These are phyloP conservation scores for Perilla frutescens DNA, from an alignment of 257 asterid genomes.

Conservation along the genomic window DNA sequence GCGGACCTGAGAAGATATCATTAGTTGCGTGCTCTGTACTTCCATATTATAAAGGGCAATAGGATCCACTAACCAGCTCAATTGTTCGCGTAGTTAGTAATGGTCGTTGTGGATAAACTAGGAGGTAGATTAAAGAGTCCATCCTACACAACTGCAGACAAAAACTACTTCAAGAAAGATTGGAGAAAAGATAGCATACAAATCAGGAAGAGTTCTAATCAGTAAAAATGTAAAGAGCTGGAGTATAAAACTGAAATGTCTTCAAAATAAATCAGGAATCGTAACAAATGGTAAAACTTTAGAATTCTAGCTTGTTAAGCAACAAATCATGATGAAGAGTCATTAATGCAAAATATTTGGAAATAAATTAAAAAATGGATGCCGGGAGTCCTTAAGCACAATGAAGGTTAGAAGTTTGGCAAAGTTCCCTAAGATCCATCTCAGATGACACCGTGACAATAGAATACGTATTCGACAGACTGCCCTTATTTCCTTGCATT, in stretches of 20 bases:
- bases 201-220: neutral
- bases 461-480: neutral
- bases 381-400: constrained; percentile 10
- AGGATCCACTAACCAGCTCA: constrained; percentile 75
- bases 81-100: constrained; percentile 88
- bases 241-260: constrained; percentile 2
- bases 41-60: constrained; percentile 16
- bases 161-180: constrained; percentile 16
- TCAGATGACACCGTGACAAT: neutral
- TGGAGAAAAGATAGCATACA: constrained; percentile 1
- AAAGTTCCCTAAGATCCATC: neutral
- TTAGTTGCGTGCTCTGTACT: neutral
- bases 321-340: constrained; percentile 1
- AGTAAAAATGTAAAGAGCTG: neutral
- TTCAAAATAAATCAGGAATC: neutral
- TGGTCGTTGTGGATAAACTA: constrained; percentile 98
- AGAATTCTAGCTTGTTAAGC: neutral
- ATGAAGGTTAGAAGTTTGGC: neutral
- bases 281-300: neutral
- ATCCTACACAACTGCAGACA: constrained; percentile 69
- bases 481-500: no score
- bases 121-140: constrained; percentile 86
- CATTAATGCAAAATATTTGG: constrained; percentile 7
- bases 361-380: constrained; percentile 6
- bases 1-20: constrained; percentile 56